phyloP scores from a whole-genome alignment of 179 eudicot genomes.

The Spinacia oleracea region DNA sequence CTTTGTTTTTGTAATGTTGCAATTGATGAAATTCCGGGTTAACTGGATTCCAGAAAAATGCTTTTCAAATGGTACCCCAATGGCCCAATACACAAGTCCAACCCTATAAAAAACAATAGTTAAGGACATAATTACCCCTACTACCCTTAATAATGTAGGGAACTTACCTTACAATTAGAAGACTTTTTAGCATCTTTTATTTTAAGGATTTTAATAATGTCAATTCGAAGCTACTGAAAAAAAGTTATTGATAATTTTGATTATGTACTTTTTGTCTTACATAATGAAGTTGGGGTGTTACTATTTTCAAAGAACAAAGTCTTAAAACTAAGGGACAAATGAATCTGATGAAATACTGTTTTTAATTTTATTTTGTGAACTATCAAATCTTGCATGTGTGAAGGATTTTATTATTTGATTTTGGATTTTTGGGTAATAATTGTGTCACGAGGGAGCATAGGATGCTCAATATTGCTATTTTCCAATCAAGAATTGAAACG shows the following conservation, averaged over 20 bases:
- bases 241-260: not conserved
- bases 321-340: conserved; percentile 20
- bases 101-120: conserved; percentile 21
- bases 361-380: not conserved
- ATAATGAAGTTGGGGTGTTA: not conserved
- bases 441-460: conserved; percentile 12
- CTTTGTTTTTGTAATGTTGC: conserved; percentile 22
- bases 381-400: not conserved
- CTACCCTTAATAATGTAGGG: not conserved
- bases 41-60: conserved; percentile 33
- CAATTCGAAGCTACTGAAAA: conserved; percentile 34
- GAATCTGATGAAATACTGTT: not conserved
- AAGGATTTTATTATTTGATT: not conserved
- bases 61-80: conserved; percentile 33
- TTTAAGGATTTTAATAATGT: conserved; percentile 14
- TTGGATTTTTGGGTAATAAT: not conserved
- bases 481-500: conserved; percentile 1
- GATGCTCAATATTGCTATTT: conserved; percentile 14
- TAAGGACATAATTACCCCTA: conserved; percentile 14
- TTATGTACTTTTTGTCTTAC: conserved; percentile 28
- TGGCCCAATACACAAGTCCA: conserved; percentile 29
- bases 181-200: not conserved
- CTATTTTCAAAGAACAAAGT: conserved; percentile 10
- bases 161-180: not conserved
- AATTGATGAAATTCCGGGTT: conserved; percentile 24